Evolutionary conservation across 371 early-diverging fungal genomes (phyloP), one percentile per base, ranked within the genome.

Genomic region (Rhizopus delemar): DNA sequence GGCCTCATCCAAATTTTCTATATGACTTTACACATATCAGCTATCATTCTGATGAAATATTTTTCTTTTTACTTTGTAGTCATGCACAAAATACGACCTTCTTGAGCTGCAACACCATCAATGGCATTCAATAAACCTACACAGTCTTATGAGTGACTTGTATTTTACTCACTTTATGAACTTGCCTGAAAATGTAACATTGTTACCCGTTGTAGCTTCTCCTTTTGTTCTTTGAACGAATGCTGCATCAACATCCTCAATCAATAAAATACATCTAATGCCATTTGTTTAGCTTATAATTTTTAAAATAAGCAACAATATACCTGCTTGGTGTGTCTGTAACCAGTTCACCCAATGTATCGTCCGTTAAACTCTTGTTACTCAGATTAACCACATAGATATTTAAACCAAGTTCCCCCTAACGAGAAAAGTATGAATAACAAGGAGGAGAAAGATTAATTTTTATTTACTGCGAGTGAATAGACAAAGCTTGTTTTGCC

Each of bases 211-310:
- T 2, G 62, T 61, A 12, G 56, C 55, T 51, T 73, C 68, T 33
- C 71, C 70, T 62, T 77, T 66, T 33, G 71, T 52, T 56, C 75
- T 74, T 65, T 77, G 83, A 22, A 84, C 69, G 63, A 98, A 98
- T 2, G 99, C 98, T 0, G 99, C 97, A 63, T 99, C 99, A n/a
- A 99, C 88, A 65, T 99, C 99, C 70, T 99, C 99, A 38, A 99
- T 86, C 60, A 99, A 73, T 28, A 98, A 73, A 35, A 99, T 81
- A 56, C 95, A 92, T 55, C 97, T 69, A 45, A 28, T 7, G 34
- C n/a, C n/a, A 45, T 45, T 12, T 15, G 46, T n/a, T 15, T 46
- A 22, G 22, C 46, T 46, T 13, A 4, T 46, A 46, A 8, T 46
- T 16, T 13, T 46, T 46, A 22, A 22, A 22, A 22, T 22, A 22